A percentile compares a stretch with the other conserved stretches of the same genome.
phyloP scores from a whole-genome alignment of 345 rosid species.

The Sapria himalayana region DNA sequence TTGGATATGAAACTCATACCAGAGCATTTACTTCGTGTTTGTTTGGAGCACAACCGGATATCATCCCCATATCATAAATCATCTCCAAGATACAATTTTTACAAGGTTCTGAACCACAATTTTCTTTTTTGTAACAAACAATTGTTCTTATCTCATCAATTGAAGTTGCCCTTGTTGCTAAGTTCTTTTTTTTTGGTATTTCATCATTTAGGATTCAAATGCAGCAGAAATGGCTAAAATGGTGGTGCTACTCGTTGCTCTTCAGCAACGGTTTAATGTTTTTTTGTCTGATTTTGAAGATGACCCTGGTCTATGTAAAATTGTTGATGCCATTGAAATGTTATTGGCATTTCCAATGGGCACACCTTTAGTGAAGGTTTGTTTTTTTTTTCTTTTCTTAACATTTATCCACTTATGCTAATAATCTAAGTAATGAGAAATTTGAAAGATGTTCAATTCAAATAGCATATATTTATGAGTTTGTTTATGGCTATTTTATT shows the following conservation, averaged over 20 bases:
- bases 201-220: conserved; percentile 43
- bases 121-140: conserved; percentile 1
- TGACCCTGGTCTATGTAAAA: conserved; percentile 59
- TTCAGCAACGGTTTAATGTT: conserved; percentile 22
- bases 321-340: conserved; percentile 45
- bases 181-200: conserved; percentile 3
- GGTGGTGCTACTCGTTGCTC: conserved; percentile 37
- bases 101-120: conserved; percentile 39
- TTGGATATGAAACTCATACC: conserved; percentile 66
- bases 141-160: neutral
- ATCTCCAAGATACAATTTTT: conserved; percentile 45
- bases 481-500: conserved; percentile 2
- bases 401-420: too few species aligned
- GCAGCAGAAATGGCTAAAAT: conserved; percentile 46
- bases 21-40: conserved; percentile 63
- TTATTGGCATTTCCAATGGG: conserved; percentile 48
- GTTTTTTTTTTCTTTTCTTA: too few species aligned
- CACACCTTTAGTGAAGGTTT: conserved; percentile 84
- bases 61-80: conserved; percentile 18
- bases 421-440: too few species aligned
- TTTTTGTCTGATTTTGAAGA: conserved; percentile 58
- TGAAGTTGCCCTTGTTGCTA: neutral
- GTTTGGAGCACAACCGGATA: conserved; percentile 32
- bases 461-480: conserved; percentile 10
- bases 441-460: too few species aligned